Evolutionary conservation across 179 eudicot species (phyloP).

Genomic region (Beta macrorhiza): DNA sequence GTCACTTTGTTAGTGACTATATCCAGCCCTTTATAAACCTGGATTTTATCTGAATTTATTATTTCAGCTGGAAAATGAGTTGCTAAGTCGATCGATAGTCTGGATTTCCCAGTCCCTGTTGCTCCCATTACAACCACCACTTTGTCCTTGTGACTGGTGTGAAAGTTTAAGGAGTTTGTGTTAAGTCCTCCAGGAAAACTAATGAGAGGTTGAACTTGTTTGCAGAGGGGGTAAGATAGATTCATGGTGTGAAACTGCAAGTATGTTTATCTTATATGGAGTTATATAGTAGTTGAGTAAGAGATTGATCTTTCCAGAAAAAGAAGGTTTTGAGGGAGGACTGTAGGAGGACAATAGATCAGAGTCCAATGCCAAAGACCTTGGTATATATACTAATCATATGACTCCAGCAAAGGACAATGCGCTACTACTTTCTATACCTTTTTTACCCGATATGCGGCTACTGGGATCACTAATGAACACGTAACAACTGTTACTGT

Average conservation of each 20-base stretch:
- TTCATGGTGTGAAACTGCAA: slow-evolving; percentile 30
- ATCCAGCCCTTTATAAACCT: slow-evolving; percentile 36
- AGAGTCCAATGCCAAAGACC: slow-evolving; percentile 12
- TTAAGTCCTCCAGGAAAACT: slow-evolving; percentile 35
- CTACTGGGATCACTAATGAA: slow-evolving; percentile 30
- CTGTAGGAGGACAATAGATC: slow-evolving; percentile 18
- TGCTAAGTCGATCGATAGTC: slow-evolving; percentile 35
- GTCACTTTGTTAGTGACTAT: slow-evolving; percentile 42
- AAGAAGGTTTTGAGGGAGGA: slow-evolving; percentile 14
- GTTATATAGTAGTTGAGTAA: slow-evolving; percentile 19
- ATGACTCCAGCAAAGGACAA: slow-evolving; percentile 5
- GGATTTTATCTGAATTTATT: slow-evolving; percentile 37
- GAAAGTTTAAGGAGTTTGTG: slow-evolving; percentile 30
- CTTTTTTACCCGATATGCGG: slow-evolving; percentile 28
- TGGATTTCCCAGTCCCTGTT: slow-evolving; percentile 40
- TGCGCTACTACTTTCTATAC: slow-evolving; percentile 22
- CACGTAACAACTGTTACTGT: slow-evolving; percentile 12
- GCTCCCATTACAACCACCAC: slow-evolving; percentile 43
- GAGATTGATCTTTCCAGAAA: not conserved
- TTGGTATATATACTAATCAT: slow-evolving; percentile 25
- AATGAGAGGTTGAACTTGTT: slow-evolving; percentile 31
- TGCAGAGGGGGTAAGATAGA: slow-evolving; percentile 29
- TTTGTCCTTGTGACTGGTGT: slow-evolving; percentile 28
- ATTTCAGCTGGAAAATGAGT: slow-evolving; percentile 29
- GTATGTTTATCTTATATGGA: not conserved